phyloP scores from a whole-genome alignment of 208 protist species.

The Lotmaria passim region DNA sequence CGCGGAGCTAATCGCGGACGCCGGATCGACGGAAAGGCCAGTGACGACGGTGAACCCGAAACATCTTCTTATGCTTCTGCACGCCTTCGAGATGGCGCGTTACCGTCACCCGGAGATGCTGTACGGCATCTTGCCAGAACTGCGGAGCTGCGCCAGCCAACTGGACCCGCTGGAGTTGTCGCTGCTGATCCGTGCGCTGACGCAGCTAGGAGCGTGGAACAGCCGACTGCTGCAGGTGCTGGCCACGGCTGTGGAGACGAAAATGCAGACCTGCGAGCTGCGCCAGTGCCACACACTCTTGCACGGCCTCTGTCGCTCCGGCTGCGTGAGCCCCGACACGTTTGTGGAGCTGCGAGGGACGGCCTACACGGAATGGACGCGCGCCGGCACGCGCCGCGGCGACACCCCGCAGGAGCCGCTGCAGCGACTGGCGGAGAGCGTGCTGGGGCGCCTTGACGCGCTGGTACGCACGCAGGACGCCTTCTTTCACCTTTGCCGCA shows the following conservation, averaged over 20 bases:
- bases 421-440: constrained; percentile 44
- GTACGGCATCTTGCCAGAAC: constrained; percentile 62
- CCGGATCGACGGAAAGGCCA: background rate
- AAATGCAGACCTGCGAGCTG: constrained; percentile 45
- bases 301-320: constrained; percentile 62
- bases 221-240: constrained; percentile 57
- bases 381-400: constrained; percentile 11
- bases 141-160: constrained; percentile 40
- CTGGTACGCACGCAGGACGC: constrained; percentile 37
- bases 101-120: constrained; percentile 51
- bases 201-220: constrained; percentile 77
- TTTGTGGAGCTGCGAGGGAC: constrained; percentile 36
- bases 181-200: constrained; percentile 64
- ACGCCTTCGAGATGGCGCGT: constrained; percentile 63
- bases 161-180: constrained; percentile 81
- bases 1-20: background rate
- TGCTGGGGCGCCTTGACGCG: constrained; percentile 57
- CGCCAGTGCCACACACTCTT: constrained; percentile 72
- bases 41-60: constrained; percentile 45
- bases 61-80: constrained; percentile 81
- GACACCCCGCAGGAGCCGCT: constrained; percentile 44
- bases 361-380: constrained; percentile 11
- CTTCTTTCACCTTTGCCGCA: constrained; percentile 37
- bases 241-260: constrained; percentile 38
- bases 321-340: constrained; percentile 50